phyloP scores from a whole-genome alignment of 2,329 filamentous ascomycete genomes.

The Phialemonium atrogriseum region DNA sequence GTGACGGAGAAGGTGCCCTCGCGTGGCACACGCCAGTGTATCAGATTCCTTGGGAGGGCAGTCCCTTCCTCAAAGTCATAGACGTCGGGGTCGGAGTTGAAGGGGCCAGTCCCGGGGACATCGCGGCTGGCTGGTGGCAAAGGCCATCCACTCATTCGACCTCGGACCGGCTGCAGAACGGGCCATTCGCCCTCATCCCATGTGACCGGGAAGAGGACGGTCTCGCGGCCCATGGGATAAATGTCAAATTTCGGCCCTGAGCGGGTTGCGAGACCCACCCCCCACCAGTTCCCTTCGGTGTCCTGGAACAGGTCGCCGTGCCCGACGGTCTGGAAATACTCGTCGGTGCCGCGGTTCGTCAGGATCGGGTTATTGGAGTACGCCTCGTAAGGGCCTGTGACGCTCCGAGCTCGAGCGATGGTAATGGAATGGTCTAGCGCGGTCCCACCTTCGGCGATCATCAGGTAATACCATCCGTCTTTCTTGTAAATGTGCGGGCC shows the following conservation, averaged over 20 bases:
- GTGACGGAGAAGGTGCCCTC: slow-evolving; percentile 14
- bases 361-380: slow-evolving; percentile 35
- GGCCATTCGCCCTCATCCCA: slow-evolving; percentile 45
- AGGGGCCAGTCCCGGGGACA: slow-evolving; percentile 31
- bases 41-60: slow-evolving; percentile 19
- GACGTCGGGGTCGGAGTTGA: slow-evolving; percentile 31
- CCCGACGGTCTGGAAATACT: slow-evolving; percentile 33
- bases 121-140: slow-evolving; percentile 25
- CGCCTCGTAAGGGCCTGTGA: slow-evolving; percentile 34
- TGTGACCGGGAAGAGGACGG: slow-evolving; percentile 36
- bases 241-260: slow-evolving; percentile 29
- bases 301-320: slow-evolving; percentile 38
- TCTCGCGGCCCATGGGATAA: slow-evolving; percentile 48
- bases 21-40: slow-evolving; percentile 23
- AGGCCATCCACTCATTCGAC: slow-evolving; percentile 32
- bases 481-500: slow-evolving; percentile 50
- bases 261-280: slow-evolving; percentile 35
- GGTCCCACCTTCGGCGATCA: slow-evolving; percentile 52
- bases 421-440: slow-evolving; percentile 46
- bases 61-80: slow-evolving; percentile 30
- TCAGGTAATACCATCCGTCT: slow-evolving; percentile 48
- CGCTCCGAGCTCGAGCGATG: slow-evolving; percentile 29
- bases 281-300: slow-evolving; percentile 42
- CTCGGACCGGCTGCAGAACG: slow-evolving; percentile 29
- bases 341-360: slow-evolving; percentile 27